Base-by-base conservation (phyloP, 768 basidiomycete genomes). In the Russula sp. region DNA sequence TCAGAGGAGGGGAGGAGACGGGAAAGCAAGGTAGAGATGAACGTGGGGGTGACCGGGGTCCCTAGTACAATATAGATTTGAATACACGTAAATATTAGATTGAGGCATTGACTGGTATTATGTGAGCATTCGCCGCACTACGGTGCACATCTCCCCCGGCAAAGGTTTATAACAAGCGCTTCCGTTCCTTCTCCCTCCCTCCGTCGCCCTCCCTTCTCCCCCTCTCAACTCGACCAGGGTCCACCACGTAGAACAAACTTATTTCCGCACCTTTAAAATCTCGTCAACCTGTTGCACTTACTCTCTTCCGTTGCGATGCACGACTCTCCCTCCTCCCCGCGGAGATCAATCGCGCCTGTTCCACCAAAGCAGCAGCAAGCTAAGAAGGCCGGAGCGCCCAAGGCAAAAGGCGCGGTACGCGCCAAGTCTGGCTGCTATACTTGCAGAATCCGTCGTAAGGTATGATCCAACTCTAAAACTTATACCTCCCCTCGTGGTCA, bases 361-460 rank as follows among this genome's bases (percentile, higher is more conserved):
- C 66, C 65, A n/a, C 61, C 60, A 62, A 77, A 78, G 74, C 81
- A 77, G 67, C 73, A 69, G 22, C 63, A 59, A 14, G 1, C 63
- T 70, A 77, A 76, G 72, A 76, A 77, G 67, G 66, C 76, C 73
- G 82, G 82, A 69, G 77, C 82, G 72, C 80, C 85, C 66, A 91
- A 91, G 73, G 80, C 84, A 65, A 92, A 91, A 79, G 89, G 87
- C 72, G 86, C 88, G 59, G 83, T 87, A 34, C 86, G 90, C 72
- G 90, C 89, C 59, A 92, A 92, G 81, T 88, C 88, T 57, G 90
- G 91, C 67, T 93, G 91, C 73, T 92, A 91, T 77, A 92, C 90
- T 61, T 92, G 90, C 77, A 82, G 90, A 70, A 89, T 92, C 45
- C 83, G 91, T 68, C 81, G 90, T 70, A 91, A 92, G 88, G 90